Percentiles rank a stretch among this genome's conserved stretches.
Evolutionary conservation across 192 early-diverging fungal species (phyloP).

Genomic region (Podila horticola): DNA sequence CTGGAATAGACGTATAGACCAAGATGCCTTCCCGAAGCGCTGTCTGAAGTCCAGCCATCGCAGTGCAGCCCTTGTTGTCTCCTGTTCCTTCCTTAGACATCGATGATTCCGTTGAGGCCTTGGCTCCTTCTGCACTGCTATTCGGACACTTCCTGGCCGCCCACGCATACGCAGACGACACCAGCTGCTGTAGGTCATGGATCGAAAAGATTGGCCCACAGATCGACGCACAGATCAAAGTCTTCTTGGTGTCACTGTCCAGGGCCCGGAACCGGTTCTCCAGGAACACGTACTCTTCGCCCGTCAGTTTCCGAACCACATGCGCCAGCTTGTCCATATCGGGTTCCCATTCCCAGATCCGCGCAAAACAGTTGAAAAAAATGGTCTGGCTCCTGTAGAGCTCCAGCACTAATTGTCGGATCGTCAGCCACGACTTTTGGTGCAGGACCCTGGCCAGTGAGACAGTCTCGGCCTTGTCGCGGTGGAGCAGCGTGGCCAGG

Average conservation of each 20-base stretch:
- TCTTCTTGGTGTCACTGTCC: conserved; percentile 30
- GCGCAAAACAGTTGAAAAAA: conserved; percentile 10
- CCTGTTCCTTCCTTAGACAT: not conserved
- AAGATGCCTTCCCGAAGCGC: conserved; percentile 41
- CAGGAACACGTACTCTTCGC: conserved; percentile 41
- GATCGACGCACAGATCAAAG: conserved; percentile 39
- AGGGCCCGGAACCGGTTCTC: conserved; percentile 19
- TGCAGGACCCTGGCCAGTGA: conserved; percentile 28
- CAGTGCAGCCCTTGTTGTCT: conserved; percentile 16
- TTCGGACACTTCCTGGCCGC: not conserved
- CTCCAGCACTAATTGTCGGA: conserved; percentile 41
- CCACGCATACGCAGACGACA: conserved; percentile 10
- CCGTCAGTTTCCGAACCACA: conserved; percentile 28
- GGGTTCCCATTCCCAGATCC: conserved; percentile 34
- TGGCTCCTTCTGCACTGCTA: not conserved
- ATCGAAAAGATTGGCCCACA: conserved; percentile 35
- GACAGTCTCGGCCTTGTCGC: conserved; percentile 14
- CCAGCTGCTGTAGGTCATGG: conserved; percentile 32
- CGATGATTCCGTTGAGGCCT: not conserved
- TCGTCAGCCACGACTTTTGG: conserved; percentile 41
- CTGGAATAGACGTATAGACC: conserved; percentile 27
- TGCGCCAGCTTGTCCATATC: conserved; percentile 12
- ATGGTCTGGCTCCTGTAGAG: conserved; percentile 33
- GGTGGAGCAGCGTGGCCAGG: conserved; percentile 14
- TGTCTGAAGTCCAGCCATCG: conserved; percentile 42